Evolutionary conservation across 345 rosid species (phyloP).

Genomic region (rapeseed (Brassica napus)): DNA sequence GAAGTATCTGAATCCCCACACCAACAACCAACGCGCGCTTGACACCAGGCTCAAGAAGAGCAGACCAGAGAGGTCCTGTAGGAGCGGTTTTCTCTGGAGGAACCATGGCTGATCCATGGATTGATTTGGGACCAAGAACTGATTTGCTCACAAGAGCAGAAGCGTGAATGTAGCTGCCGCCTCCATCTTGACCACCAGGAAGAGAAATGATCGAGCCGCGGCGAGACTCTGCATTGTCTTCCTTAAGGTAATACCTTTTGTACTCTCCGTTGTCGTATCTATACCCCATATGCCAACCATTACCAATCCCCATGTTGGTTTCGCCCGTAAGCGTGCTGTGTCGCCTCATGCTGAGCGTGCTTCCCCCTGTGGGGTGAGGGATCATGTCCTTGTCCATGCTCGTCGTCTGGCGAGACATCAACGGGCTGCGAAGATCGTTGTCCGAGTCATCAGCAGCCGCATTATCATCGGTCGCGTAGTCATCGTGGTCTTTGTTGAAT

Average conservation of each 20-base stretch:
- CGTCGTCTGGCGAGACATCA: conserved; percentile 88
- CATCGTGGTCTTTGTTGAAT: conserved; percentile 63
- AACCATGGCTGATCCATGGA: conserved; percentile 74
- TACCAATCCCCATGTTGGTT: conserved; percentile 78
- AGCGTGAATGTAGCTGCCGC: conserved; percentile 80
- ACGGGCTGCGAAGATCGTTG: conserved; percentile 79
- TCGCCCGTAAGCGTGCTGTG: conserved; percentile 76
- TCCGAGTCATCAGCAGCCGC: conserved; percentile 66
- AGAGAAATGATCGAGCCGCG: conserved; percentile 80
- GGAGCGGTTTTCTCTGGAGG: conserved; percentile 68
- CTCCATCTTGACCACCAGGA: conserved; percentile 64
- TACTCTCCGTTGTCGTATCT: conserved; percentile 79
- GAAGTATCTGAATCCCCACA: conserved; percentile 87
- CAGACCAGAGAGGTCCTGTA: conserved; percentile 70
- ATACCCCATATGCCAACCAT: conserved; percentile 98
- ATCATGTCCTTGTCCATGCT: conserved; percentile 79
- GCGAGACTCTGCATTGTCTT: conserved; percentile 72
- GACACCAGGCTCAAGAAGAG: conserved; percentile 87
- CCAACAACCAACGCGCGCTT: conserved; percentile 87
- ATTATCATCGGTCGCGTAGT: conserved; percentile 51
- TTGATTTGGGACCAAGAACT: conserved; percentile 69
- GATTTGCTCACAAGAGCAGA: conserved; percentile 84
- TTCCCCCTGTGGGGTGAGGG: conserved; percentile 59
- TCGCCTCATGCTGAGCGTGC: conserved; percentile 63
- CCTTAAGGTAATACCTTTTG: conserved; percentile 80